Percentiles rank a stretch among this genome's conserved stretches.
Evolutionary conservation across 345 rosid species (phyloP).

Genomic region (Eucalyptus erythrocorys): DNA sequence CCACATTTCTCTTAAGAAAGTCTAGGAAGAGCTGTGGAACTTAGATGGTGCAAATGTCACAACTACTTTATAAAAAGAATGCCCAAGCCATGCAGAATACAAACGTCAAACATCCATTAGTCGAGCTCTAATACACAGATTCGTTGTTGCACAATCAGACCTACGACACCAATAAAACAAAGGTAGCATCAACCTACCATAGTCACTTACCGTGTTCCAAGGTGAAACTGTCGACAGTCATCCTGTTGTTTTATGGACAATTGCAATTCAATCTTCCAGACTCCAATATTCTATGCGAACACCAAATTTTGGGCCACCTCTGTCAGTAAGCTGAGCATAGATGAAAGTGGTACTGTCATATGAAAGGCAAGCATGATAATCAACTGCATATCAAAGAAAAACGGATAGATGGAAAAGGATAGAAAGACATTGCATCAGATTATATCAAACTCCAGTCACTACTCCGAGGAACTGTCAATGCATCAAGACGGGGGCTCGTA

Average conservation of each 20-base stretch:
- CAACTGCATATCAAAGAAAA: neutral
- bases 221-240: slow-evolving; percentile 56
- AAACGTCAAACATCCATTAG: neutral
- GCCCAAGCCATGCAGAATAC: neutral
- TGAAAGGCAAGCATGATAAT: neutral
- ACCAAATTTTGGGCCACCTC: slow-evolving; percentile 88
- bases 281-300: slow-evolving; percentile 47
- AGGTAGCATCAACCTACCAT: neutral
- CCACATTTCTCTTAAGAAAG: neutral
- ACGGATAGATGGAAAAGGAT: neutral
- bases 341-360: neutral
- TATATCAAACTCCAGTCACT: neutral
- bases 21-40: neutral
- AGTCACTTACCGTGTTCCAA: slow-evolving; percentile 65
- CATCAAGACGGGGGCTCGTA: neutral
- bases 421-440: neutral
- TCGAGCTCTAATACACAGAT: neutral
- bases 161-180: neutral
- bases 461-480: neutral
- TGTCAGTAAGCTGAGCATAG: slow-evolving; percentile 41
- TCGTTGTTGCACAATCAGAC: neutral
- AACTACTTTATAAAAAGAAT: neutral
- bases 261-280: slow-evolving; percentile 41
- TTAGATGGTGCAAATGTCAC: neutral
- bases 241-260: slow-evolving; percentile 51